Evolutionary conservation across 768 basidiomycete genomes (phyloP).

Genomic region (Amanita molliuscula): DNA sequence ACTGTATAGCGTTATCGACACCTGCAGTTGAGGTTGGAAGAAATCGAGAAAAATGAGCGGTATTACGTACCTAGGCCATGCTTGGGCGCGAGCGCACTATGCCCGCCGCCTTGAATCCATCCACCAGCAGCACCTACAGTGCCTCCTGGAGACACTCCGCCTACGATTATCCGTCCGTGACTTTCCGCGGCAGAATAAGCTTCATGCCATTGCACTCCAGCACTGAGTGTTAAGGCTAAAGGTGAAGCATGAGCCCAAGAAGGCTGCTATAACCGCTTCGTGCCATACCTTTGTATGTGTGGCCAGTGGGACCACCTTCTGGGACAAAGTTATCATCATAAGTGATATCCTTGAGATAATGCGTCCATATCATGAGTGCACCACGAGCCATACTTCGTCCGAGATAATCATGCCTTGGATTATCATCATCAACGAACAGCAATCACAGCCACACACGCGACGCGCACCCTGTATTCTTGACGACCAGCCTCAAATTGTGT

Average conservation of each 20-base stretch:
- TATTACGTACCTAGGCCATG: neutral
- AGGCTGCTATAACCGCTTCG: neutral
- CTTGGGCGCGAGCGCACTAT: neutral
- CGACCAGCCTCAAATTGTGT: conserved; percentile 25
- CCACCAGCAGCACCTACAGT: conserved; percentile 39
- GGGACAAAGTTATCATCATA: conserved; percentile 21
- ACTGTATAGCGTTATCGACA: conserved; percentile 37
- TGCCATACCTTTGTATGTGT: neutral
- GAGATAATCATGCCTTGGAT: conserved; percentile 28
- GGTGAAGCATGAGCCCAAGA: neutral
- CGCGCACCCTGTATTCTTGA: conserved; percentile 24
- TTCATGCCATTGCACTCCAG: conserved; percentile 37
- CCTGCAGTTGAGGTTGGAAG: conserved; percentile 17
- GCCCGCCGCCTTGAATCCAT: conserved; percentile 36
- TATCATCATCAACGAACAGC: conserved; percentile 8
- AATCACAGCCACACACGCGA: neutral
- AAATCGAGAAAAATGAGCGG: neutral
- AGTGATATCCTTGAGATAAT: conserved; percentile 22
- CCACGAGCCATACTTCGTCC: conserved; percentile 33
- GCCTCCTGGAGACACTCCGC: conserved; percentile 26
- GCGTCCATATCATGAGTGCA: conserved; percentile 31
- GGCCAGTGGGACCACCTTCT: conserved; percentile 17
- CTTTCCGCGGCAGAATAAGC: conserved; percentile 29
- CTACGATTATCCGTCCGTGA: conserved; percentile 31
- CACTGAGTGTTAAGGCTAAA: conserved; percentile 22